Conservation (phyloP, 1,284 basidiomycete genomes). For the Pholiota adiposa region DNA sequence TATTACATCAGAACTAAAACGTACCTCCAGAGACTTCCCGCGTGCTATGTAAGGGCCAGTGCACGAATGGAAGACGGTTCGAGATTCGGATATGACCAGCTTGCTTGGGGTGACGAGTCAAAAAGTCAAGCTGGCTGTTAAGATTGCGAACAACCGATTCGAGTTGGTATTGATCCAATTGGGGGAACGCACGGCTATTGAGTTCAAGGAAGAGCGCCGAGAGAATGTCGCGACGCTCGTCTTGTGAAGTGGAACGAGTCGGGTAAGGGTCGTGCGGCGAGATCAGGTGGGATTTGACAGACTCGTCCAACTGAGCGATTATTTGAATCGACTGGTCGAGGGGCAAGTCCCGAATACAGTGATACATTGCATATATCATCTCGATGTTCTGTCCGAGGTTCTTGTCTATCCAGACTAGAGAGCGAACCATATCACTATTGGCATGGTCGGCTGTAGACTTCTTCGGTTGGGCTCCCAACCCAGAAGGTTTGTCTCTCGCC, state of each 20-base stretch:
- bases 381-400: constrained; percentile 17
- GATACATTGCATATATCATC: constrained; percentile 14
- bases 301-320: constrained; percentile 6
- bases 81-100: not conserved
- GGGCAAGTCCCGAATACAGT: constrained; percentile 14
- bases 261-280: not conserved
- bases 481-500: not conserved
- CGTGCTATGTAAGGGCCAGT: constrained; percentile 9
- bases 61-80: constrained; percentile 5
- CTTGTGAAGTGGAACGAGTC: not conserved
- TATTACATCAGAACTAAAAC: not conserved
- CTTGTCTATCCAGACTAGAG: constrained; percentile 18
- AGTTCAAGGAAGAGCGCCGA: constrained; percentile 17
- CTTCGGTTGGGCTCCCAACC: not conserved
- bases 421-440: constrained; percentile 12
- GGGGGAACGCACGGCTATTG: constrained; percentile 14
- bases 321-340: constrained; percentile 1
- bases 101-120: not conserved
- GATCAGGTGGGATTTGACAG: constrained; percentile 5
- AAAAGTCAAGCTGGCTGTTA: constrained; percentile 10
- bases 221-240: constrained; percentile 12
- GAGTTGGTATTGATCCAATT: constrained; percentile 13
- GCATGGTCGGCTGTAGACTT: constrained; percentile 1
- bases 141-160: constrained; percentile 13
- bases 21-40: constrained; percentile 8